A percentile compares a stretch with the other conserved stretches of the same genome.
Conservation (phyloP, 1,284 basidiomycete species). For the Sparassis latifolia region DNA sequence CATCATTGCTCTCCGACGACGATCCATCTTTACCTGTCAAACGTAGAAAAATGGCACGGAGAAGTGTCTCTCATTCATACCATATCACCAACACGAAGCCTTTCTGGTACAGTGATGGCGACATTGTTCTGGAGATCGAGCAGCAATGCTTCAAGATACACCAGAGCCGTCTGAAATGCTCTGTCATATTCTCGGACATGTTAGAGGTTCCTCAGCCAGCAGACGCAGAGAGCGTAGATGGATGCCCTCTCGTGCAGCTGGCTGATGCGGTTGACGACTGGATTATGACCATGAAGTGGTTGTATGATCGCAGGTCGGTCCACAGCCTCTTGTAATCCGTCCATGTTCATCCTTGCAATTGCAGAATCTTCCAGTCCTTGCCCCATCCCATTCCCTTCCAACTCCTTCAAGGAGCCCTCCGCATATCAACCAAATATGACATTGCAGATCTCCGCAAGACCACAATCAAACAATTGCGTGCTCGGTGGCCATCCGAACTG, state of each 20-base stretch:
- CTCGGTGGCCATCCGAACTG: slow-evolving; percentile 26
- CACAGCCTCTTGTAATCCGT: not conserved
- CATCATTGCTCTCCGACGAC: too few species aligned
- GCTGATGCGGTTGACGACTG: slow-evolving; percentile 24
- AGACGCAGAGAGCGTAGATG: slow-evolving; percentile 23
- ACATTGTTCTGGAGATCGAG: slow-evolving; percentile 22
- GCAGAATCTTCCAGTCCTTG: slow-evolving; percentile 19
- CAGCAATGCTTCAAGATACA: slow-evolving; percentile 19
- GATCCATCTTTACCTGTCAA: too few species aligned
- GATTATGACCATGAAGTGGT: slow-evolving; percentile 24
- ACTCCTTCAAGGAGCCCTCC: slow-evolving; percentile 21
- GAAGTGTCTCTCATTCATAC: too few species aligned
- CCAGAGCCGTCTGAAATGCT: slow-evolving; percentile 7
- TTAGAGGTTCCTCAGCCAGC: slow-evolving; percentile 26
- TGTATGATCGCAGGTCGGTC: slow-evolving; percentile 27
- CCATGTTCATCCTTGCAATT: not conserved
- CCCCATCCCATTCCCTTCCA: slow-evolving; percentile 18
- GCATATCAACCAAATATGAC: slow-evolving; percentile 32
- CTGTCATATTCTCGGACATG: slow-evolving; percentile 23
- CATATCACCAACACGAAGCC: too few species aligned
- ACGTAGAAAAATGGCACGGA: too few species aligned
- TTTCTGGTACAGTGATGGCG: slow-evolving; percentile 25
- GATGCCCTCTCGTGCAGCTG: slow-evolving; percentile 24
- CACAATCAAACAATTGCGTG: slow-evolving; percentile 18
- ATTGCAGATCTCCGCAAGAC: slow-evolving; percentile 23